A percentile compares a stretch with the other conserved stretches of the same genome.
Conservation (phyloP, 371 early-diverging fungal genomes). For the Mortierella sp. region DNA sequence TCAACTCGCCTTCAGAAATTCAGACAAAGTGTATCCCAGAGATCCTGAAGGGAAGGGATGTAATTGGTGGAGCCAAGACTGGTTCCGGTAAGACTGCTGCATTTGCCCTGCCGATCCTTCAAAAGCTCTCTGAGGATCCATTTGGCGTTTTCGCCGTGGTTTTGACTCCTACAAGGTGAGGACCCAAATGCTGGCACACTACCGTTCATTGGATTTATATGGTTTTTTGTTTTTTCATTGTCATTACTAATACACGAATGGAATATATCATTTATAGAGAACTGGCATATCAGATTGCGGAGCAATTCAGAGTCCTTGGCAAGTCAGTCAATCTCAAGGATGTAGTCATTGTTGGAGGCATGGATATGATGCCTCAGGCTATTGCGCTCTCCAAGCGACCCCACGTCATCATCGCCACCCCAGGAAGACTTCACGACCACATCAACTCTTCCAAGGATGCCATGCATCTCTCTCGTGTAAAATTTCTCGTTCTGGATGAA, state of each 20-base stretch:
- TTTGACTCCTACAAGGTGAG: slow-evolving; percentile 94
- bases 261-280: slow-evolving; percentile 66
- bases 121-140: slow-evolving; percentile 91
- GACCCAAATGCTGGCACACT: background rate
- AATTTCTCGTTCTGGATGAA: slow-evolving; percentile 95
- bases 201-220: background rate
- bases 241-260: background rate
- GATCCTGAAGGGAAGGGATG: slow-evolving; percentile 81
- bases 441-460: slow-evolving; percentile 63
- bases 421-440: slow-evolving; percentile 96
- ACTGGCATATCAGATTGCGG: slow-evolving; percentile 97
- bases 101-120: slow-evolving; percentile 98
- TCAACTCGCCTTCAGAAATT: slow-evolving; percentile 93
- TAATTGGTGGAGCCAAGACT: slow-evolving; percentile 98
- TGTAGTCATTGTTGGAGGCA: slow-evolving; percentile 96
- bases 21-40: slow-evolving; percentile 89
- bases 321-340: slow-evolving; percentile 87
- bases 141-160: slow-evolving; percentile 95
- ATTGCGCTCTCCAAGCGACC: slow-evolving; percentile 88
- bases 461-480: slow-evolving; percentile 59
- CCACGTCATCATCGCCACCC: slow-evolving; percentile 98
- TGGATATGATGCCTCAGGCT: slow-evolving; percentile 94
- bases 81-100: slow-evolving; percentile 99
- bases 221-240: slow-evolving; percentile 6
- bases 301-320: slow-evolving; percentile 94